Conservation (phyloP, 345 rosid genomes). For the Dovyalis caffra region DNA sequence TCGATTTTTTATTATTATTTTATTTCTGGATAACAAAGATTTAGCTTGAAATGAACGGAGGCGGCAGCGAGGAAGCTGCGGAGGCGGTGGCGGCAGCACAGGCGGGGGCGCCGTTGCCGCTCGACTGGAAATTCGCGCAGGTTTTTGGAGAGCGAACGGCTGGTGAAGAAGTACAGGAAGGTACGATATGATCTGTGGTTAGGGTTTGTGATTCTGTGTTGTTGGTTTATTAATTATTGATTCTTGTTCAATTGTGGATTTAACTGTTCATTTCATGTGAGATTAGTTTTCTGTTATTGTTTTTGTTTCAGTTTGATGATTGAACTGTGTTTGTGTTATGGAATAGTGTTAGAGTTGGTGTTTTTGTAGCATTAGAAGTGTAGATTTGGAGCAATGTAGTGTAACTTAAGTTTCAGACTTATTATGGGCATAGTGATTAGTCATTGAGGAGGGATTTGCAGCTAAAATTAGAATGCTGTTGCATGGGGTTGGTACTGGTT, state of each 20-base stretch:
- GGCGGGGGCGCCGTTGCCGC: constrained; percentile 14
- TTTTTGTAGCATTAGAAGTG: not conserved
- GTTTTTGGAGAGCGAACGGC: constrained; percentile 33
- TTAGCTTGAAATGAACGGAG: constrained; percentile 13
- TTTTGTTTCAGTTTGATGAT: not conserved
- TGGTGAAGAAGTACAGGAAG: constrained; percentile 35
- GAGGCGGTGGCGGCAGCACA: constrained; percentile 8
- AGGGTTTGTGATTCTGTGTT: not conserved
- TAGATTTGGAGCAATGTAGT: constrained; percentile 8
- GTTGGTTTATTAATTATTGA: not conserved
- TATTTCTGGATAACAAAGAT: not conserved
- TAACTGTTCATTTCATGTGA: not conserved
- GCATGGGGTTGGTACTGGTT: not conserved
- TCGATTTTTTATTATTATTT: not conserved
- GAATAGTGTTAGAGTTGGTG: not conserved
- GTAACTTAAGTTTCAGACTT: not conserved
- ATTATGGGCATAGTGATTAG: not conserved
- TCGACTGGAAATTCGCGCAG: constrained; percentile 35
- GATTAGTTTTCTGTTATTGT: not conserved
- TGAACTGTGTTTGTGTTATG: not conserved
- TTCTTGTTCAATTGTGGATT: not conserved
- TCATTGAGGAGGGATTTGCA: not conserved
- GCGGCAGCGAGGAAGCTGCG: constrained; percentile 2
- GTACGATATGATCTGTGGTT: constrained; percentile 1
- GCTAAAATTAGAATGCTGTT: not conserved